Base-by-base conservation (phyloP, 192 early-diverging fungal genomes). In the Irineochytrium annulatum region DNA sequence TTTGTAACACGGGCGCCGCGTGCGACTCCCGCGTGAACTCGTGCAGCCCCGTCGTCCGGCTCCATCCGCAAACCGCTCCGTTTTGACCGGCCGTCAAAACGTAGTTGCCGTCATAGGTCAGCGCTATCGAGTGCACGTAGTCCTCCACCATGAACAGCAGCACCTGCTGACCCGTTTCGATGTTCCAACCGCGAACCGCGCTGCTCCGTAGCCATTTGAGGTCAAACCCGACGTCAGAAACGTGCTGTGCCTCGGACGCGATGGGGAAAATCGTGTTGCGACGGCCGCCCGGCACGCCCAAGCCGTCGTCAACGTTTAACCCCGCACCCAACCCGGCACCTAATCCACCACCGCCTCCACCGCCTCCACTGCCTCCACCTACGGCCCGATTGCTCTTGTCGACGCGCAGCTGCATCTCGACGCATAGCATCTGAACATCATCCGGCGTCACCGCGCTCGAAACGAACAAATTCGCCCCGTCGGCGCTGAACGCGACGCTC, bases 171-270 rank as follows among this genome's bases (percentile, higher is more conserved):
- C 63, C 63, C 13, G 63, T 55, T 20, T 65, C 63, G 6, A 65
- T 48, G 29, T 65, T 65, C 63, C 63, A 65, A 14, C 44, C 22
- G 13, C 63, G 55, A 52, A 65, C n/a, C n/a, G n/a, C n/a, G n/a
- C n/a, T n/a, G n/a, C n/a, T n/a, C n/a, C n/a, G n/a, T n/a, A n/a
- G n/a, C n/a, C n/a, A n/a, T n/a, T n/a, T n/a, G n/a, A n/a, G n/a
- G n/a, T n/a, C n/a, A n/a, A n/a, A n/a, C n/a, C n/a, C n/a, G n/a
- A n/a, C n/a, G n/a, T n/a, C n/a, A n/a, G n/a, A 3, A 51, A 51
- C 16, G 22, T 39, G 34, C 14, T 14, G 13, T 37, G 17, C n/a
- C n/a, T n/a, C n/a, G n/a, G n/a, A n/a, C n/a, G n/a, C n/a, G n/a
- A n/a, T n/a, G n/a, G n/a, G n/a, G n/a, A n/a, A n/a, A n/a, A n/a